Conservation (phyloP, 371 early-diverging fungal genomes). For the Cladochytrium tenue region DNA sequence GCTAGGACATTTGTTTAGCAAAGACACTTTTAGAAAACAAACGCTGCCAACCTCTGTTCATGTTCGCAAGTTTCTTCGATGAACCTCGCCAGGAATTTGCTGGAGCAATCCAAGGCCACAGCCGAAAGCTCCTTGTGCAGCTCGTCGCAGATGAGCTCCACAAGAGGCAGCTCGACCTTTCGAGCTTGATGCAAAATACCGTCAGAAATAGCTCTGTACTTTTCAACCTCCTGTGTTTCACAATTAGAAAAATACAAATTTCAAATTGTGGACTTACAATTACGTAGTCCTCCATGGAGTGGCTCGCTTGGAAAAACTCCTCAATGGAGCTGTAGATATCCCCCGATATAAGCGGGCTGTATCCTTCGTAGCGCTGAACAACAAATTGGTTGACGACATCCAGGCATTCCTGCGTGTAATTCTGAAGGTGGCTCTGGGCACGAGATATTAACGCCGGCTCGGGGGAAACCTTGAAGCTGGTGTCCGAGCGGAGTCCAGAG, state of each 20-base stretch:
- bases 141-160: constrained; percentile 51
- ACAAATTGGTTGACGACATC: constrained; percentile 41
- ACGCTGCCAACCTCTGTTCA: constrained; percentile 33
- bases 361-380: constrained; percentile 35
- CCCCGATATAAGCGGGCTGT: constrained; percentile 30
- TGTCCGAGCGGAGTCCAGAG: constrained; percentile 11
- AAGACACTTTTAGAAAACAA: neutral
- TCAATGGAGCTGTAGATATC: constrained; percentile 31
- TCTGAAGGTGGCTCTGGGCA: constrained; percentile 24
- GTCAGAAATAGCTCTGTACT: constrained; percentile 38
- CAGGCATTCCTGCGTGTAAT: constrained; percentile 39
- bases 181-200: constrained; percentile 35
- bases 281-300: constrained; percentile 52
- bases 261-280: constrained; percentile 37
- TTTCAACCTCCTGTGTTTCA: constrained; percentile 49
- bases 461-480: constrained; percentile 28
- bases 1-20: constrained; percentile 15
- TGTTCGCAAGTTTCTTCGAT: constrained; percentile 41
- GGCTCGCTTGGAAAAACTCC: constrained; percentile 39
- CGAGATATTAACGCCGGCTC: constrained; percentile 33
- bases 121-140: constrained; percentile 44
- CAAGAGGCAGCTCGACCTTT: constrained; percentile 47
- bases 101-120: constrained; percentile 40
- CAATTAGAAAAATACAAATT: too few relatives aligned
- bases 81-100: constrained; percentile 45